These are phyloP conservation scores for Schizothecium vesticola DNA, from an alignment of 495 filamentous ascomycete species.

Conservation along the genomic window DNA sequence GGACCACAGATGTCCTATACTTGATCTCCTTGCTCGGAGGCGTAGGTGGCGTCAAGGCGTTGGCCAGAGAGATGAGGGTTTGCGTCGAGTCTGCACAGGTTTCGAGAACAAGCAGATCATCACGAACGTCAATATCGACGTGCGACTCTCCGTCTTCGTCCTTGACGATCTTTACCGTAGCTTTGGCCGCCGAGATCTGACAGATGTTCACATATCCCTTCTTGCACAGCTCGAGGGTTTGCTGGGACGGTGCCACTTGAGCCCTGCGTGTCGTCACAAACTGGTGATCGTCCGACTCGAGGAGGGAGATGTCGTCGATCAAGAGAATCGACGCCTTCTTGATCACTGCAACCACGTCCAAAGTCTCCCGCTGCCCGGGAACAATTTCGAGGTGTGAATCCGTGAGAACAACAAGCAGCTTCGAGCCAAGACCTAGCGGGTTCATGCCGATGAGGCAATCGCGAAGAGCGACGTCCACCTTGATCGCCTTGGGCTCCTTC, in stretches of 20 bases:
- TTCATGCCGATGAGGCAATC: constrained; percentile 85
- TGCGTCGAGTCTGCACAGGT: constrained; percentile 96
- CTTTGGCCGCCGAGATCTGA: constrained; percentile 73
- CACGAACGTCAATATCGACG: constrained; percentile 72
- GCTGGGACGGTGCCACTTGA: constrained; percentile 47
- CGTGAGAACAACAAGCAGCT: constrained; percentile 70
- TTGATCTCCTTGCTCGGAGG: constrained; percentile 74
- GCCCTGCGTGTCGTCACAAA: constrained; percentile 38
- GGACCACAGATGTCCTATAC: constrained; percentile 82
- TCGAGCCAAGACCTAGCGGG: constrained; percentile 67
- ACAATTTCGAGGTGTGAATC: constrained; percentile 62
- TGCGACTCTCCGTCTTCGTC: constrained; percentile 53
- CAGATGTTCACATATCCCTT: constrained; percentile 80
- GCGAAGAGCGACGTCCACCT: constrained; percentile 65
- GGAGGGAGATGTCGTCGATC: constrained; percentile 65
- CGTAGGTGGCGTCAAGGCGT: constrained; percentile 74
- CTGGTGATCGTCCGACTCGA: constrained; percentile 43
- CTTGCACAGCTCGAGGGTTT: constrained; percentile 59
- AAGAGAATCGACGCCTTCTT: constrained; percentile 77
- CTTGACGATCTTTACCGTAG: constrained; percentile 48
- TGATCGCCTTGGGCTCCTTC: constrained; percentile 43
- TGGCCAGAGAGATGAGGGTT: constrained; percentile 75
- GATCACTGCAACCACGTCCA: constrained; percentile 59
- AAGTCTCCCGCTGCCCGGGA: constrained; percentile 55
- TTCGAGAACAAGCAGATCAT: constrained; percentile 85